Evolutionary conservation across 768 basidiomycete species (phyloP).

Genomic region (Suillus lakei): DNA sequence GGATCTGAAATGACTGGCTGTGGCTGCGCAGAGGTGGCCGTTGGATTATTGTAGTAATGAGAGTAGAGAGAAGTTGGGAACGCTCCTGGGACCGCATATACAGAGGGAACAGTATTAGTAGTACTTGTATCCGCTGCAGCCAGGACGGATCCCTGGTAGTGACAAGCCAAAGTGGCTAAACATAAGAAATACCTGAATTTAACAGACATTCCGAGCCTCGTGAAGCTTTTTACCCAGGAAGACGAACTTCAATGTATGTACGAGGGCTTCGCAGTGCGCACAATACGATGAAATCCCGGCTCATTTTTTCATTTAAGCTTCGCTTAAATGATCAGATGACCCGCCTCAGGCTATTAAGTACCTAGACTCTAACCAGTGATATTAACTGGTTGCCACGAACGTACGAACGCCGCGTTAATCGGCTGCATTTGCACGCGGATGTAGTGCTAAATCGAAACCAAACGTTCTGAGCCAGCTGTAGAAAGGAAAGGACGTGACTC

Average conservation of each 20-base stretch:
- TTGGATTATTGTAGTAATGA: conserved; percentile 75
- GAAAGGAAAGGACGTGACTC: too few relatives aligned
- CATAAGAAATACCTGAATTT: not conserved
- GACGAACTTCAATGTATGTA: not conserved
- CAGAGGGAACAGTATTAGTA: conserved; percentile 16
- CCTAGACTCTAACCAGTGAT: too few relatives aligned
- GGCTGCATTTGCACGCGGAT: conserved; percentile 21
- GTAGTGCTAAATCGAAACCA: conserved; percentile 25
- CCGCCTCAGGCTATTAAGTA: too few relatives aligned
- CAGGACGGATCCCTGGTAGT: not conserved
- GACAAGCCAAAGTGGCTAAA: conserved; percentile 5
- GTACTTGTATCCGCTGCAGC: conserved; percentile 9
- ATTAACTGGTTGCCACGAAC: conserved; percentile 13
- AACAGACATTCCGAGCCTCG: not conserved
- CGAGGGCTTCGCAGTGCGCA: not conserved
- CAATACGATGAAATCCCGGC: too few relatives aligned
- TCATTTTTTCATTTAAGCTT: not conserved
- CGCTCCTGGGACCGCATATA: conserved; percentile 59
- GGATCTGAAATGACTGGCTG: conserved; percentile 82
- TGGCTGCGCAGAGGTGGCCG: conserved; percentile 70
- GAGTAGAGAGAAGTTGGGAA: conserved; percentile 70
- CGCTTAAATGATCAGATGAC: conserved; percentile 29
- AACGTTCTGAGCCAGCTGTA: too few relatives aligned
- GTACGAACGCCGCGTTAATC: conserved; percentile 3
- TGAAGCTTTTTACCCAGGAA: not conserved